Conservation (phyloP, 176 grass and related monocot species). For the Otatea glauca region DNA sequence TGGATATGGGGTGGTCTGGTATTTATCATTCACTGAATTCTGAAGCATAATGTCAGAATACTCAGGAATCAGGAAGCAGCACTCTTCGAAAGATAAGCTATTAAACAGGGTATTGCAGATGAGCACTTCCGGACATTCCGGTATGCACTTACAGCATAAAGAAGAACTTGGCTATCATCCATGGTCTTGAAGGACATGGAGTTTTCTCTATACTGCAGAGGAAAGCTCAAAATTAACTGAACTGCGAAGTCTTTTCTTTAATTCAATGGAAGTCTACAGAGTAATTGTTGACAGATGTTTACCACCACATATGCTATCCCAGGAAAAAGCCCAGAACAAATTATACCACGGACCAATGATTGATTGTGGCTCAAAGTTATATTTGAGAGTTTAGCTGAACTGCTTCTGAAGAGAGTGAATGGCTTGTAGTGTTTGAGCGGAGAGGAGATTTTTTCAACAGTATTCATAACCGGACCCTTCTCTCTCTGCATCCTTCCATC, state of each 20-base stretch:
- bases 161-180: too few species aligned
- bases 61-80: neutral
- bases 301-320: constrained; percentile 97
- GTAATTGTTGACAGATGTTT: constrained; percentile 22
- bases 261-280: constrained; percentile 9
- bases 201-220: constrained; percentile 84
- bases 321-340: constrained; percentile 95
- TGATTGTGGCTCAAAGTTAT: constrained; percentile 94
- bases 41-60: constrained; percentile 48
- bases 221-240: constrained; percentile 28
- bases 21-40: constrained; percentile 95
- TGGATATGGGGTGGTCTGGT: constrained; percentile 88
- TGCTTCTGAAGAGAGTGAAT: constrained; percentile 95
- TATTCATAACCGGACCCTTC: constrained; percentile 96
- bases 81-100: neutral
- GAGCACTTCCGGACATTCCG: neutral
- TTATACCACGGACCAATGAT: constrained; percentile 83
- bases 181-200: constrained; percentile 86
- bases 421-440: constrained; percentile 91
- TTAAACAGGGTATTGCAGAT: neutral
- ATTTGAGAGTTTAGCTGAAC: constrained; percentile 83
- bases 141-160: too few species aligned
- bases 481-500: constrained; percentile 98
- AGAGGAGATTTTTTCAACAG: constrained; percentile 96
- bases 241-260: neutral